Percentiles rank a stretch among this genome's conserved stretches.
Evolutionary conservation across 1,284 basidiomycete species (phyloP).

Genomic region (Cryptococcus sp.): DNA sequence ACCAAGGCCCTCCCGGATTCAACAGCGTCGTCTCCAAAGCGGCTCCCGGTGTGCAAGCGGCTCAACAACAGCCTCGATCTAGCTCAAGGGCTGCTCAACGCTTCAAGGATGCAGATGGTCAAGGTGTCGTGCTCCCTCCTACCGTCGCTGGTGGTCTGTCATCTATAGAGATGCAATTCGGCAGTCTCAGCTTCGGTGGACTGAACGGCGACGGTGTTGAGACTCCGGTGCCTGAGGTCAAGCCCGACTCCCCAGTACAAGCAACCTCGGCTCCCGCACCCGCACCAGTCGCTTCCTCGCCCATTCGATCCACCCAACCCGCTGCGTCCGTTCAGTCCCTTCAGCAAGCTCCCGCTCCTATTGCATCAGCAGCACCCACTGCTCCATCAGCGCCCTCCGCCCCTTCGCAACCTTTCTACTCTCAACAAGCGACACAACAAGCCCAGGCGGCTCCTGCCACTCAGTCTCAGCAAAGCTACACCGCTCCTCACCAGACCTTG

Average conservation of each 20-base stretch:
- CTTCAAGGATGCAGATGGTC: conserved; percentile 52
- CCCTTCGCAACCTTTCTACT: conserved; percentile 20
- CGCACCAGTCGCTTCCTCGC: conserved; percentile 15
- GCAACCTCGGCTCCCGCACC: conserved; percentile 21
- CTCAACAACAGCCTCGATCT: conserved; percentile 37
- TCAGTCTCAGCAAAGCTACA: conserved; percentile 30
- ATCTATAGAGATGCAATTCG: conserved; percentile 54
- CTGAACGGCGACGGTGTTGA: conserved; percentile 51
- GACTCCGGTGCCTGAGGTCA: conserved; percentile 34
- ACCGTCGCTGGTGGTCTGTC: conserved; percentile 39
- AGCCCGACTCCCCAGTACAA: conserved; percentile 27
- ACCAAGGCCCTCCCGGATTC: conserved; percentile 55
- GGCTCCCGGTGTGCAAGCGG: conserved; percentile 23
- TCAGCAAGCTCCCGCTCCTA: conserved; percentile 15
- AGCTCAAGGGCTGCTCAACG: conserved; percentile 49
- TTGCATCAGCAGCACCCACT: conserved; percentile 22
- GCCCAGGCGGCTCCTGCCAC: conserved; percentile 17
- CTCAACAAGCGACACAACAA: conserved; percentile 21
- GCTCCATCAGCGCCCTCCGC: conserved; percentile 21
- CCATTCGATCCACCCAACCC: conserved; percentile 18
- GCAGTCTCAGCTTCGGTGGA: conserved; percentile 54
- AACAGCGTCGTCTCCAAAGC: conserved; percentile 42
- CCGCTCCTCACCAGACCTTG: conserved; percentile 40
- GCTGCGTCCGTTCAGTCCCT: conserved; percentile 16
- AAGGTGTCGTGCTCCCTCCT: conserved; percentile 53